These are phyloP conservation scores for Alternaria tenuissima DNA, from an alignment of 2,329 filamentous ascomycete genomes.

Conservation along the genomic window DNA sequence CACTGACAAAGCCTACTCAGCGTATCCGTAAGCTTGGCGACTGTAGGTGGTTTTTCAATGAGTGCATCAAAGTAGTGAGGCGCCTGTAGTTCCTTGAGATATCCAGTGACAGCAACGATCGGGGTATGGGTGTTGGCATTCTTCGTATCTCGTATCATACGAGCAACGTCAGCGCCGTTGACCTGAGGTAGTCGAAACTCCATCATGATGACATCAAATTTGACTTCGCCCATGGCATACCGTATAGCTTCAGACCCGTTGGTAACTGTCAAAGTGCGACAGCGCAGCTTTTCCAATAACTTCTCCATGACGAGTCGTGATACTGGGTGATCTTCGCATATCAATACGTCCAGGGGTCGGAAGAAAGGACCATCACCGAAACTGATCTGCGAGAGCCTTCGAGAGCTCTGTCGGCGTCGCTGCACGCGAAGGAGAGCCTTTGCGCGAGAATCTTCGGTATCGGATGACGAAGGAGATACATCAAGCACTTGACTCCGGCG, in stretches of 20 bases:
- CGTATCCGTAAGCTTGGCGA: conserved; percentile 88
- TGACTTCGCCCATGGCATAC: conserved; percentile 95
- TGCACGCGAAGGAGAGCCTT: conserved; percentile 93
- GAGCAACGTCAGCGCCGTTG: conserved; percentile 91
- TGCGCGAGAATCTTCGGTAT: conserved; percentile 93
- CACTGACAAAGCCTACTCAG: conserved; percentile 89
- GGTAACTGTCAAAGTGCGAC: conserved; percentile 88
- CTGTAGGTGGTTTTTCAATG: conserved; percentile 95
- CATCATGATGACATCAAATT: conserved; percentile 98
- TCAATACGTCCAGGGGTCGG: conserved; percentile 88
- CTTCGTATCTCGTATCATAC: conserved; percentile 97
- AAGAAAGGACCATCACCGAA: conserved; percentile 85
- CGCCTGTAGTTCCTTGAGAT: conserved; percentile 95
- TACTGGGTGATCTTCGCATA: conserved; percentile 97
- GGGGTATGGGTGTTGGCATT: conserved; percentile 94
- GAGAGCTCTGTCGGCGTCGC: conserved; percentile 91
- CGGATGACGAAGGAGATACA: conserved; percentile 95
- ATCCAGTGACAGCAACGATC: conserved; percentile 95
- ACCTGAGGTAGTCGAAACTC: conserved; percentile 96
- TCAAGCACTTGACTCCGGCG: conserved; percentile 94
- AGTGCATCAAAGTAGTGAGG: conserved; percentile 95
- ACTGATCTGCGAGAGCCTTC: conserved; percentile 89
- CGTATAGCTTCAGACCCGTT: conserved; percentile 92
- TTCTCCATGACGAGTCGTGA: conserved; percentile 99
- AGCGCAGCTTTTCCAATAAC: conserved; percentile 91